A percentile compares a stretch with the other conserved stretches of the same genome.
phyloP scores from a whole-genome alignment of 495 filamentous ascomycete genomes.

The Cairneyella variabilis region DNA sequence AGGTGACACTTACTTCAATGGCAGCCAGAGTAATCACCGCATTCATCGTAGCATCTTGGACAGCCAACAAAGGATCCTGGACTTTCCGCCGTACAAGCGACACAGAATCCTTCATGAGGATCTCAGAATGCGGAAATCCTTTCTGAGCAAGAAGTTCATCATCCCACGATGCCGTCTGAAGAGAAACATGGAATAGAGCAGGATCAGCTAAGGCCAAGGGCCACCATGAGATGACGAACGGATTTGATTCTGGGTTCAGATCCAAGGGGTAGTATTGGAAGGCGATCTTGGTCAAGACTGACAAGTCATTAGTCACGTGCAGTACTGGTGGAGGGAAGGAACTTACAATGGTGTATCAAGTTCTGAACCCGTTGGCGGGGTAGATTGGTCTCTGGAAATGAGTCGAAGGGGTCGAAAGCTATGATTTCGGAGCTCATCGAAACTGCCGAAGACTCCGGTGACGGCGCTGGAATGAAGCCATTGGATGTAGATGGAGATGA shows the following conservation, averaged over 20 bases:
- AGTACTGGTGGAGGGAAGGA: neutral
- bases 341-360: constrained; percentile 47
- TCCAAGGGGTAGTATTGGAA: constrained; percentile 54
- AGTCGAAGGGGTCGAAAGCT: constrained; percentile 48
- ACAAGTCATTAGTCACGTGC: constrained; percentile 17
- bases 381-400: constrained; percentile 46
- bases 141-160: constrained; percentile 45
- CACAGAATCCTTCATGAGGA: constrained; percentile 50
- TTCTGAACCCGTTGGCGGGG: constrained; percentile 41
- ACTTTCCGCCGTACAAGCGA: constrained; percentile 42
- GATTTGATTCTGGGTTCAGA: constrained; percentile 41
- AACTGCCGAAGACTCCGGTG: constrained; percentile 1
- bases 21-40: constrained; percentile 50
- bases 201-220: constrained; percentile 46
- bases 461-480: neutral
- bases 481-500: neutral
- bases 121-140: constrained; percentile 42
- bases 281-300: constrained; percentile 48
- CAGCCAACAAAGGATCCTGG: constrained; percentile 35
- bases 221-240: constrained; percentile 53
- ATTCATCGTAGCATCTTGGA: constrained; percentile 51
- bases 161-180: constrained; percentile 51
- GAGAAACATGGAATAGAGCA: constrained; percentile 48
- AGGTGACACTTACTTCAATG: constrained; percentile 46
- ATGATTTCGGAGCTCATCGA: constrained; percentile 14